Evolutionary conservation across 2,329 filamentous ascomycete genomes (phyloP).

Genomic region (Colletotrichum australisinense): DNA sequence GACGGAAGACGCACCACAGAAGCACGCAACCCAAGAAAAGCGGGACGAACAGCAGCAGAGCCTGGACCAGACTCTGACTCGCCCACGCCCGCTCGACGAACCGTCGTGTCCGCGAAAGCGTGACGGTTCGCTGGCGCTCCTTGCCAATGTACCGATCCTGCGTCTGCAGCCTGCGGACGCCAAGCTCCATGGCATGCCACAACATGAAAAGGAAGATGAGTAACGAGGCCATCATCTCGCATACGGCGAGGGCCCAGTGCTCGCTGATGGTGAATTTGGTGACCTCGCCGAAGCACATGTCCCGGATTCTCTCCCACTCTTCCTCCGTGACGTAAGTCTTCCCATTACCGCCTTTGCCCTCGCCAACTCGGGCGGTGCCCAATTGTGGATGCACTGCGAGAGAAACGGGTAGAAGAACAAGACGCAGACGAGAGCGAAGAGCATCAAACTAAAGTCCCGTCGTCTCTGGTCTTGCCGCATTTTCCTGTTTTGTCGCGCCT

Average conservation of each 20-base stretch:
- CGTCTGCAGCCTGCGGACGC: background rate
- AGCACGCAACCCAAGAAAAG: background rate
- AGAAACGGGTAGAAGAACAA: constrained; percentile 42
- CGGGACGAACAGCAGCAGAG: background rate
- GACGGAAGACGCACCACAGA: constrained; percentile 8
- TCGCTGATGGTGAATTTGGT: background rate
- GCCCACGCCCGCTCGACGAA: background rate
- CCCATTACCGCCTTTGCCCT: constrained; percentile 3
- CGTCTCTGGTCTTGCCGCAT: background rate
- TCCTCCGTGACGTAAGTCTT: background rate
- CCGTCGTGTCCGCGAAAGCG: background rate
- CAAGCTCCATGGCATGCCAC: background rate
- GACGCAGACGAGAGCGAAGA: constrained; percentile 9
- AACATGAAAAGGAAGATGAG: background rate
- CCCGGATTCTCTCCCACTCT: background rate
- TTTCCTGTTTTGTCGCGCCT: background rate
- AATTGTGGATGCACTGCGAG: constrained; percentile 39
- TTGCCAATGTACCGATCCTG: background rate
- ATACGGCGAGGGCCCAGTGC: background rate
- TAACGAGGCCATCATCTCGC: background rate
- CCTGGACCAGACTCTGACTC: background rate
- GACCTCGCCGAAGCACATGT: background rate
- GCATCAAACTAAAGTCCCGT: background rate
- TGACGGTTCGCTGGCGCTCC: background rate
- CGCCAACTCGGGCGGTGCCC: constrained; percentile 32